Base-by-base conservation (phyloP, 495 filamentous ascomycete genomes). In the Darksidea phi region DNA sequence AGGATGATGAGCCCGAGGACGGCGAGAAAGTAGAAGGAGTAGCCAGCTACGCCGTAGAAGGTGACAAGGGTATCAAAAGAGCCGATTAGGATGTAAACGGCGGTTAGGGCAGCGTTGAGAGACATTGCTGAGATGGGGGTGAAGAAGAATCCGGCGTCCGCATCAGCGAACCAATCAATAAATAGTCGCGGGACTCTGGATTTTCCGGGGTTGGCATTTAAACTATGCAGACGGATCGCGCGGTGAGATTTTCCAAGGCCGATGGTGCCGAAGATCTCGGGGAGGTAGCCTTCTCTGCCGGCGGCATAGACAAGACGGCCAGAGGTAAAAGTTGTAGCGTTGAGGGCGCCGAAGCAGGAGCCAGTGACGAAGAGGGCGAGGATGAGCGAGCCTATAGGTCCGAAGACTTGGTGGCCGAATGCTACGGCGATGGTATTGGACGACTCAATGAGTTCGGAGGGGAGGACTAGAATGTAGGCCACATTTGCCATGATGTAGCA, bases 11-110 rank as follows among this genome's bases (percentile, higher is more conserved):
- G 79, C 0, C 94, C 94, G 0, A 98, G 83, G 0, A 98, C 94
- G 0, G 93, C 95, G 32, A 95, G 71, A 74, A 98, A 98, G 75
- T 98, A 98, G 72, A 97, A 97, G 0, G 87, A 89, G 72, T 97
- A 98, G 6, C 91, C 91, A 2, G 92, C 94, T 0, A 98, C 94
- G 26, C 95, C 94, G 75, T 96, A 97, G 75, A 98, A 98, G 5
- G 91, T 97, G 49, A 97, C 77, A 0, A 98, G 82, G 3, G 93
- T 96, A 21, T 83, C 79, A 71, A 98, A 98, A 68, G 95, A 90
- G 71, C 94, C 95, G 26, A 94, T 83, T 10, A 87, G 60, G 54
- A 96, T 84, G 72, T 97, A 98, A 15, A 79, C 72, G 21, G 82
- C 73, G 1, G 89, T 93, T 1, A 98, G 73, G 1, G 70, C 54